Evolutionary conservation across 805 yeast species (phyloP).

Genomic region (Ogataea paradorogensis): DNA sequence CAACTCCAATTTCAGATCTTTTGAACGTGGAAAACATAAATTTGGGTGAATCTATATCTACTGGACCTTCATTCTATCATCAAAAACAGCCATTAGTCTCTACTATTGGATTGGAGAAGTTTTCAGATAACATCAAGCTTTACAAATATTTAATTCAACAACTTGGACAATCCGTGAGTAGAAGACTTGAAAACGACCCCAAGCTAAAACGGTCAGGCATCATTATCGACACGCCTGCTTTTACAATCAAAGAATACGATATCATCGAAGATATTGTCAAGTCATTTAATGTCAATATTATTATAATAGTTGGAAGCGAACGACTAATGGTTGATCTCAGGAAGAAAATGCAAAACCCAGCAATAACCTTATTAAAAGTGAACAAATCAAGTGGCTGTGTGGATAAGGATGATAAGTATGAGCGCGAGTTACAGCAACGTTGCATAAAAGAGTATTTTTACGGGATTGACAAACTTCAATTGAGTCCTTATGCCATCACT

Average conservation of each 20-base stretch:
- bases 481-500: slow-evolving; percentile 85
- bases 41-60: slow-evolving; percentile 76
- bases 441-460: slow-evolving; percentile 86
- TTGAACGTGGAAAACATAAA: slow-evolving; percentile 68
- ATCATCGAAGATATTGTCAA: slow-evolving; percentile 56
- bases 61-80: slow-evolving; percentile 73
- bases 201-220: slow-evolving; percentile 49
- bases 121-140: slow-evolving; percentile 52
- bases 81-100: slow-evolving; percentile 90
- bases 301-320: slow-evolving; percentile 78
- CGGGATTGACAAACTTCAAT: slow-evolving; percentile 61
- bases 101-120: slow-evolving; percentile 67
- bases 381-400: slow-evolving; percentile 76
- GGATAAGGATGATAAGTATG: slow-evolving; percentile 65
- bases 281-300: slow-evolving; percentile 53
- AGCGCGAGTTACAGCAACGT: slow-evolving; percentile 69
- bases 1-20: slow-evolving; percentile 77
- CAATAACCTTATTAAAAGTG: slow-evolving; percentile 54
- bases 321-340: slow-evolving; percentile 60
- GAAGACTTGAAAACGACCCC: slow-evolving; percentile 50
- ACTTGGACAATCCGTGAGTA: slow-evolving; percentile 36
- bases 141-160: slow-evolving; percentile 50
- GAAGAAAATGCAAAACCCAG: slow-evolving; percentile 41
- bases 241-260: slow-evolving; percentile 47
- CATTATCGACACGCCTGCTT: slow-evolving; percentile 73